phyloP scores from a whole-genome alignment of 257 asterid genomes.

The Gentiana macrophylla region DNA sequence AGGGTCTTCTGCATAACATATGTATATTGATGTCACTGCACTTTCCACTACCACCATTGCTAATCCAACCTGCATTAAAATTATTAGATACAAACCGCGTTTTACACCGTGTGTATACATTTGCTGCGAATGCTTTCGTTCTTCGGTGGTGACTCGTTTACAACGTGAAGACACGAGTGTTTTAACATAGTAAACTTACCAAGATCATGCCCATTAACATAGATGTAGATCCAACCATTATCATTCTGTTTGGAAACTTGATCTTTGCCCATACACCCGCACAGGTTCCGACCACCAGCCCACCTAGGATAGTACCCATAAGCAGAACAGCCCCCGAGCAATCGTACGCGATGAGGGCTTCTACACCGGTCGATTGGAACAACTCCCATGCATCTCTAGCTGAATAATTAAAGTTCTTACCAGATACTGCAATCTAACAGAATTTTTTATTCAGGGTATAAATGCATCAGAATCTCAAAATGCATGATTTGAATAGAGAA shows the following conservation, averaged over 20 bases:
- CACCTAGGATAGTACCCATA: constrained; percentile 84
- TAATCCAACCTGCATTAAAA: constrained; percentile 56
- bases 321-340: constrained; percentile 93
- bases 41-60: constrained; percentile 96
- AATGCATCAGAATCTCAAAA: no score
- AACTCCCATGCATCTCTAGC: constrained; percentile 99
- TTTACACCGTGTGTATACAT: no score
- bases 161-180: neutral
- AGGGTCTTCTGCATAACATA: constrained; percentile 91
- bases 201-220: constrained; percentile 97
- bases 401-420: constrained; percentile 86
- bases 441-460: no score
- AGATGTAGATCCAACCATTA: constrained; percentile 90
- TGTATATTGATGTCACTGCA: constrained; percentile 87
- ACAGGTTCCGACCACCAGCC: constrained; percentile 79
- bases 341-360: constrained; percentile 90
- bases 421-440: constrained; percentile 77
- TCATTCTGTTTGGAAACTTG: constrained; percentile 60
- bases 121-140: no score
- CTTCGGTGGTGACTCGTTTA: no score
- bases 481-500: no score
- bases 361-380: constrained; percentile 93
- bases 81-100: no score
- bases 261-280: constrained; percentile 73
- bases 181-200: constrained; percentile 28